A percentile compares a stretch with the other conserved stretches of the same genome.
Evolutionary conservation across 2,329 filamentous ascomycete genomes (phyloP).

Genomic region (Sclerotinia subarctica): DNA sequence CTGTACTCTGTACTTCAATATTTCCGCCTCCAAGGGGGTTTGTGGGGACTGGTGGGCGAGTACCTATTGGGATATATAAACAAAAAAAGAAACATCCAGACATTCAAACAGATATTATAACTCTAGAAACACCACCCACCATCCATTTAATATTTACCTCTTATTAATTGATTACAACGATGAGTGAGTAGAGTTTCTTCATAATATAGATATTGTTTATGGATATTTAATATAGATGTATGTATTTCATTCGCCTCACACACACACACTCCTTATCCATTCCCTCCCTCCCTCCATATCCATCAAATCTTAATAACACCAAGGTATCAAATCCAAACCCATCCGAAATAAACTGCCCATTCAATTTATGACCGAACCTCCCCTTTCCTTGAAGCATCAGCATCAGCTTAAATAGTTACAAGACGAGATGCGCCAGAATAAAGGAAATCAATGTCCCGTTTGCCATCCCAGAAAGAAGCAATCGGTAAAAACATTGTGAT

Average conservation of each 20-base stretch:
- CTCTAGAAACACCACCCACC: too few species aligned
- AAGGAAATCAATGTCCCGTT: not conserved
- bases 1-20: too few species aligned
- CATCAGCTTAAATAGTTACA: conserved; percentile 10
- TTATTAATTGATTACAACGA: too few species aligned
- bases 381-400: conserved; percentile 5
- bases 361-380: conserved; percentile 31
- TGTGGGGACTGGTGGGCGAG: too few species aligned
- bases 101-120: too few species aligned
- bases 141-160: too few species aligned
- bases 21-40: too few species aligned
- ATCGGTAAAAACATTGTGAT: conserved; percentile 20
- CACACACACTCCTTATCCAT: not conserved
- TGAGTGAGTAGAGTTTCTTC: not conserved
- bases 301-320: conserved; percentile 28
- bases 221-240: not conserved
- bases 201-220: not conserved
- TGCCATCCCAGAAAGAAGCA: conserved; percentile 1
- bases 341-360: conserved; percentile 22
- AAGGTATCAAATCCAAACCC: conserved; percentile 35
- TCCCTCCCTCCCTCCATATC: conserved; percentile 8
- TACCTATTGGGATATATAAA: too few species aligned
- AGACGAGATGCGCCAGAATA: conserved; percentile 19
- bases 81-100: too few species aligned
- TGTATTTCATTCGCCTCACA: not conserved